Evolutionary conservation across 148 eudicot species (phyloP).

Genomic region (Rhododendron simsii): DNA sequence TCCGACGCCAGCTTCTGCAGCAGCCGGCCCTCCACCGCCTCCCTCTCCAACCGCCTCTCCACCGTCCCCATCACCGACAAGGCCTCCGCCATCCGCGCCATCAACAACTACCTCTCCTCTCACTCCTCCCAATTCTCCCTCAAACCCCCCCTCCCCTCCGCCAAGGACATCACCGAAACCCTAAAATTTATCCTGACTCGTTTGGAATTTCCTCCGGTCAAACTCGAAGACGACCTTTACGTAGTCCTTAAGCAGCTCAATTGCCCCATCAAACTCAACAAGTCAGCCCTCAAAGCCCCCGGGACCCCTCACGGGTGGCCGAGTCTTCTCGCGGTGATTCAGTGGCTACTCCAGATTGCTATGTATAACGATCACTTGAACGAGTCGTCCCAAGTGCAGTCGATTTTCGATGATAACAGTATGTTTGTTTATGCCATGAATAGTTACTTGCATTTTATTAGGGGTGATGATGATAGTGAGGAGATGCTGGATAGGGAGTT

Average conservation of each 20-base stretch:
- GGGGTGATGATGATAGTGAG: constrained; percentile 64
- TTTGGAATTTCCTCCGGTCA: constrained; percentile 30
- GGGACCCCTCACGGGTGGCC: constrained; percentile 90
- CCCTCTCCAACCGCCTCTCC: constrained; percentile 67
- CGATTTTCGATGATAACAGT: constrained; percentile 29
- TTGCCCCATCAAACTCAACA: constrained; percentile 69
- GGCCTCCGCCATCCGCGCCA: constrained; percentile 46
- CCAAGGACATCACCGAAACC: constrained; percentile 54
- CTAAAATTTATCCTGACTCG: constrained; percentile 48
- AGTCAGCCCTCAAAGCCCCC: constrained; percentile 71
- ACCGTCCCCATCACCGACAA: constrained; percentile 42
- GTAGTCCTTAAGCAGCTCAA: constrained; percentile 39
- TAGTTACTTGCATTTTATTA: constrained; percentile 54
- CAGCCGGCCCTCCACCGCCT: constrained; percentile 62
- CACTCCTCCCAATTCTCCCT: constrained; percentile 40
- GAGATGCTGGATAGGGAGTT: constrained; percentile 48
- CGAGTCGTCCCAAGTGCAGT: constrained; percentile 9
- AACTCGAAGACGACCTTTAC: constrained; percentile 62
- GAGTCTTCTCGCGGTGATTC: constrained; percentile 48
- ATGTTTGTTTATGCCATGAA: constrained; percentile 36
- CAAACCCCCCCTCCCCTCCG: constrained; percentile 63
- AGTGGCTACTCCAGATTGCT: constrained; percentile 75
- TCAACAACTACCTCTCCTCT: constrained; percentile 60
- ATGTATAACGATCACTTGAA: constrained; percentile 39
- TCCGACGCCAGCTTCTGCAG: constrained; percentile 79